Evolutionary conservation across 2,329 filamentous ascomycete species (phyloP).

Genomic region (Sodiomyces alkalinus): DNA sequence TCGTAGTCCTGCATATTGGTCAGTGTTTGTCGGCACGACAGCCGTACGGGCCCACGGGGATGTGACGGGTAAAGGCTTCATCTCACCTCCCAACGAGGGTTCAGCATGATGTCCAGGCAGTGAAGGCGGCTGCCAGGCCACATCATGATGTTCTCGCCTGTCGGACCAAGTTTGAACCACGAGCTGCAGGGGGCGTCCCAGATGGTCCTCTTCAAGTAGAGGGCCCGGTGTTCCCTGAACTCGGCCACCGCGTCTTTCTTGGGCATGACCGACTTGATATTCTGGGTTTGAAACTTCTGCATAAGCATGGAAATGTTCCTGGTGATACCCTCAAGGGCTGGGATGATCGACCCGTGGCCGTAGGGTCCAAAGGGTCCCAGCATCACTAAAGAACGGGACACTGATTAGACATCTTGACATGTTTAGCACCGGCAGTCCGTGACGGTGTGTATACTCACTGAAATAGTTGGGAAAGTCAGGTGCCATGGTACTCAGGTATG

Average conservation of each 20-base stretch:
- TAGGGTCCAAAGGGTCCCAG: background rate
- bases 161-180: conserved; percentile 8
- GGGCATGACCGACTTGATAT: conserved; percentile 6
- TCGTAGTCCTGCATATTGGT: background rate
- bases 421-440: too few species aligned
- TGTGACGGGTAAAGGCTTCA: too few species aligned
- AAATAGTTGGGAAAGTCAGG: background rate
- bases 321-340: conserved; percentile 5
- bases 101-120: conserved; percentile 1
- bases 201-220: conserved; percentile 5
- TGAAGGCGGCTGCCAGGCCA: conserved; percentile 9
- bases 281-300: conserved; percentile 8
- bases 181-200: conserved; percentile 6
- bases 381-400: too few species aligned
- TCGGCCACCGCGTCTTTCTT: conserved; percentile 6
- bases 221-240: conserved; percentile 5
- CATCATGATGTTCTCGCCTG: too few species aligned
- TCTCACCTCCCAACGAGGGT: too few species aligned
- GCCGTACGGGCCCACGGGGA: too few species aligned
- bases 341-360: background rate
- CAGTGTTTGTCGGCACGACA: too few species aligned
- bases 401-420: too few species aligned
- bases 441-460: too few species aligned
- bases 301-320: conserved; percentile 8
- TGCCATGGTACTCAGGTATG: background rate